phyloP scores from a whole-genome alignment of 345 rosid species.

The Eucalyptus sp. region DNA sequence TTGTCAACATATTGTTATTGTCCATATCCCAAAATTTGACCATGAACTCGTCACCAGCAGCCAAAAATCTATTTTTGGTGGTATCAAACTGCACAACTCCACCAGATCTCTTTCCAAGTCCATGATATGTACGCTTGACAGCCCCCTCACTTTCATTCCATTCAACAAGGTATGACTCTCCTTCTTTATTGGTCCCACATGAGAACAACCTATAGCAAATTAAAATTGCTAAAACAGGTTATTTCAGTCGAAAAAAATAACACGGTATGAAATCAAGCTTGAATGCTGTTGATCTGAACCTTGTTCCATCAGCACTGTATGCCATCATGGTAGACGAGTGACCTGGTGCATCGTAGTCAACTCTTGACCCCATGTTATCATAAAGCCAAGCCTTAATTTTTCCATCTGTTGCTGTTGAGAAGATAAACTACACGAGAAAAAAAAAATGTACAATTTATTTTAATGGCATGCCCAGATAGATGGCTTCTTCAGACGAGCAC shows the following conservation, averaged over 20 bases:
- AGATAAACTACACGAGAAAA: conserved; percentile 38
- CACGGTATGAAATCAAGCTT: background rate
- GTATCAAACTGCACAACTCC: conserved; percentile 86
- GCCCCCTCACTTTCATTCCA: conserved; percentile 91
- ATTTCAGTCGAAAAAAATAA: background rate
- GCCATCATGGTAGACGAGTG: conserved; percentile 65
- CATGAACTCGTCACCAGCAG: conserved; percentile 73
- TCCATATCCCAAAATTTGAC: conserved; percentile 90
- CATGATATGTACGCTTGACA: conserved; percentile 47
- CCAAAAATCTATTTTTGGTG: conserved; percentile 67
- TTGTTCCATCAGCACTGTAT: conserved; percentile 74
- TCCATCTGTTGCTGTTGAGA: conserved; percentile 73
- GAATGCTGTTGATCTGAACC: conserved; percentile 25
- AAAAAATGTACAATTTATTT: background rate
- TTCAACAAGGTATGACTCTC: conserved; percentile 73
- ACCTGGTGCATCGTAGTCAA: conserved; percentile 81
- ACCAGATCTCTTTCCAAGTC: conserved; percentile 59
- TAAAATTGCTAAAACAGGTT: background rate
- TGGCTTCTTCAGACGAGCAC: background rate
- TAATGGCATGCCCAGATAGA: background rate
- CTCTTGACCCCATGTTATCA: conserved; percentile 60
- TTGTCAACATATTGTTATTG: conserved; percentile 35
- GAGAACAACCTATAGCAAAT: conserved; percentile 48
- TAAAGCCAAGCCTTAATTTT: conserved; percentile 86
- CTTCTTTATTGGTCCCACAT: conserved; percentile 76